Evolutionary conservation across 768 basidiomycete species (phyloP), one percentile per base, ranked within the genome.

Genomic region (Heimioporus sp.): DNA sequence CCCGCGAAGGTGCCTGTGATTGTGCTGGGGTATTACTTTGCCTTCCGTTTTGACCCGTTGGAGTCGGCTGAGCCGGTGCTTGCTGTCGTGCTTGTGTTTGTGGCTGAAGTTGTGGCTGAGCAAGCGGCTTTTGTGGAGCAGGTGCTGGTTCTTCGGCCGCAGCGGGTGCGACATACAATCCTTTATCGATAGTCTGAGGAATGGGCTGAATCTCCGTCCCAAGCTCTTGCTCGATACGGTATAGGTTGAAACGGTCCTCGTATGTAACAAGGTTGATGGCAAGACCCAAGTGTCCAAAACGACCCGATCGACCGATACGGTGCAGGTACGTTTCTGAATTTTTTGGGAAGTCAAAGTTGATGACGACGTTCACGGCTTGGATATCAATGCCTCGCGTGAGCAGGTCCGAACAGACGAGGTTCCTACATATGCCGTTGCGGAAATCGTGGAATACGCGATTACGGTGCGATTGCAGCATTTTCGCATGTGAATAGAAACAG

Each of bases 391-490:
- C 96, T 59, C 96, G 91, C 20, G 96, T 99, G 65, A 99, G 86
- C 57, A 99, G 85, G 74, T 99, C 96, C 47, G 85, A 87, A 76
- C 96, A 99, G 68, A 99, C 96, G 59, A 99, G 86, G 76, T 99
- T 99, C 63, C 96, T 87, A 78, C 96, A 98, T 43, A 94, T 92
- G 57, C 96, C 96, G 65, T 92, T 92, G 58, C 97, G 87, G 85
- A 99, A 99, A 73, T 98, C 96, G 78, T 99, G 96, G 83, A 99
- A 99, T 60, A 99, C 96, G 67, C 96, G 92, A 74, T 99, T 99
- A 54, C 96, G 92, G 73, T 98, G 93, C 31, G 90, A 87, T 75
- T 99, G 96, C 13, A 98, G 85, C 96, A 99, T 99, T 77, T 95
- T 96, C 48, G 96, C 96, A 71, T 99, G 96, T 46, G 96, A 98